Evolutionary conservation across 805 yeast species (phyloP), one percentile per base, ranked within the genome.

Genomic region (Candida argentea): DNA sequence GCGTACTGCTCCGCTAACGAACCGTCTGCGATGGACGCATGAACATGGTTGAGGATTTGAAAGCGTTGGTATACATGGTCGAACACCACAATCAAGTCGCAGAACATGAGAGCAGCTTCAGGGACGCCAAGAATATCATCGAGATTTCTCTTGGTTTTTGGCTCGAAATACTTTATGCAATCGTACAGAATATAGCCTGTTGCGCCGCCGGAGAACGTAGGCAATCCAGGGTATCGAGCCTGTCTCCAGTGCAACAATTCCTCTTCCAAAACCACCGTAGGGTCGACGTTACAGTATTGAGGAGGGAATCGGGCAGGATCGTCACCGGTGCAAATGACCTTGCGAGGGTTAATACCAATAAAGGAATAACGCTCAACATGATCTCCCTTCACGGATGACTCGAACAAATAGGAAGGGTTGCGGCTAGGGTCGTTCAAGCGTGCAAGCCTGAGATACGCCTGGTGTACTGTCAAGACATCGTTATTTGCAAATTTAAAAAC

Each of bases 131-230:
- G 60, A 1, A 78, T 76, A 52, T 91, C 97, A 40, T 79, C 73
- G 41, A 87, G 63, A 3, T 67, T 67, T 38, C 83, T 71, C 35
- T 67, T 69, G 1, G 97, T 89, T 42, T 68, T 77, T 34, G 99
- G 99, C 58, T 91, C 99, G 42, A 91, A 91, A 55, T 91, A 91
- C 50, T 85, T 82, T 46, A 91, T 81, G 62, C 99, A 91, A 54
- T 91, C 99, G 46, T 91, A 91, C 1, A 96, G 84, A 24, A 91
- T 76, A 50, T 86, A 91, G 2, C 99, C 99, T 30, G 89, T 70
- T 5, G 97, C 97, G 38, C 99, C 99, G 33, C 99, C 98, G 42
- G 87, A 77, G 33, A 86, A 60, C 37, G 69, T 72, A 9, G 95
- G 84, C 27, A 87, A 61, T 23, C 94, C 93, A 0, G 94, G 93